phyloP scores from a whole-genome alignment of 441 rosid species.

The Erodium texanum region DNA sequence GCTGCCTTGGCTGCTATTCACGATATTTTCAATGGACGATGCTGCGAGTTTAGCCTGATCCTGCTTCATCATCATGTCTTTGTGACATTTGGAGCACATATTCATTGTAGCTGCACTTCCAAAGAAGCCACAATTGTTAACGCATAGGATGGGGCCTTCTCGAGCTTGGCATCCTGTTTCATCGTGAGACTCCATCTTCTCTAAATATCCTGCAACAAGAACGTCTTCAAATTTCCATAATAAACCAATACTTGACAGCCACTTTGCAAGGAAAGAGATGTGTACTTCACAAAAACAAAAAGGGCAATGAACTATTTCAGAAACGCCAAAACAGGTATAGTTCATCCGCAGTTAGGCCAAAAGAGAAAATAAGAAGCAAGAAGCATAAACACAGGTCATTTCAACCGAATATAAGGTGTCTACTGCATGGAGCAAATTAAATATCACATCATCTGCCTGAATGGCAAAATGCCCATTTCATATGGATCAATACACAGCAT shows the following conservation, averaged over 20 bases:
- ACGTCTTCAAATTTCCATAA: not conserved
- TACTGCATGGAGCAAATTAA: not conserved
- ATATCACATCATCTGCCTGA: not conserved
- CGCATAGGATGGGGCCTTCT: conserved; percentile 25
- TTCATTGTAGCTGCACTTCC: conserved; percentile 58
- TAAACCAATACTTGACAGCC: not conserved
- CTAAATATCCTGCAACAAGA: conserved; percentile 19
- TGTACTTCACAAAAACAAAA: not conserved
- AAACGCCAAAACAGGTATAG: not conserved
- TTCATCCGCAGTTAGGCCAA: not conserved
- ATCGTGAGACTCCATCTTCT: conserved; percentile 37
- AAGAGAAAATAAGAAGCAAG: not conserved
- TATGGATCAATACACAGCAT: too few species aligned
- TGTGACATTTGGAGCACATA: conserved; percentile 60
- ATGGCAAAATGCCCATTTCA: too few species aligned
- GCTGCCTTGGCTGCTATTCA: conserved; percentile 26
- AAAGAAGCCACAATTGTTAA: conserved; percentile 40
- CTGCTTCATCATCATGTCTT: conserved; percentile 37
- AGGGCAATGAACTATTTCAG: not conserved
- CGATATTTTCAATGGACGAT: conserved; percentile 33
- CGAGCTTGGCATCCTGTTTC: conserved; percentile 37
- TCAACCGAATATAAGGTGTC: not conserved
- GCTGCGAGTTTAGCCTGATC: conserved; percentile 42
- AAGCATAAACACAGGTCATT: not conserved
- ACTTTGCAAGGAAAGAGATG: not conserved